These are phyloP conservation scores for Coemansia umbellata DNA, from an alignment of 192 early-diverging fungal species.

Conservation along the genomic window DNA sequence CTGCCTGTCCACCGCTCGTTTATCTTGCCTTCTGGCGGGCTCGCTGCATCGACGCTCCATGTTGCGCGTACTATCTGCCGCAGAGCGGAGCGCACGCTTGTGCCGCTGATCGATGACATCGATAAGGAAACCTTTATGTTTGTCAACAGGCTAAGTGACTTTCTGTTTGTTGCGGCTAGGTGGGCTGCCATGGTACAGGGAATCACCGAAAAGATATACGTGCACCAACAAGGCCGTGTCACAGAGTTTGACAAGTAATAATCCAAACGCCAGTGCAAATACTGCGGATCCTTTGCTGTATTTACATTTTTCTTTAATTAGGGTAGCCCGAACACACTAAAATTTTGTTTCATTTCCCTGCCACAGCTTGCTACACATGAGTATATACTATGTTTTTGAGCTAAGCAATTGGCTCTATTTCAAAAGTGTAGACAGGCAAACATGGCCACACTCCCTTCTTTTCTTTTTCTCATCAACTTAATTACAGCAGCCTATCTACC, in stretches of 20 bases:
- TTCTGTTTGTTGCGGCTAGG: slow-evolving; percentile 84
- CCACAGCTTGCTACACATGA: too few species aligned
- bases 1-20: slow-evolving; percentile 79
- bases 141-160: slow-evolving; percentile 73
- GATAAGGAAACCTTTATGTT: slow-evolving; percentile 27
- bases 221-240: slow-evolving; percentile 31
- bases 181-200: slow-evolving; percentile 71
- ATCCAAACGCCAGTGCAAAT: too few species aligned
- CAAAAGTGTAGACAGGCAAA: too few species aligned
- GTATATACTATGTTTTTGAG: too few species aligned
- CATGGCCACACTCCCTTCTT: too few species aligned
- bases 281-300: too few species aligned
- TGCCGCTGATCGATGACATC: slow-evolving; percentile 59
- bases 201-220: slow-evolving; percentile 73
- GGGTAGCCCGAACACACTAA: too few species aligned
- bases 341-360: too few species aligned
- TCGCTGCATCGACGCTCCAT: slow-evolving; percentile 76
- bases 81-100: slow-evolving; percentile 78
- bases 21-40: slow-evolving; percentile 89
- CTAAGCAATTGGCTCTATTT: too few species aligned
- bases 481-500: too few species aligned
- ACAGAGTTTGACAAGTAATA: slow-evolving; percentile 43
- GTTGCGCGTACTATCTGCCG: slow-evolving; percentile 81
- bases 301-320: too few species aligned
- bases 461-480: too few species aligned